Conservation (phyloP, 1,284 basidiomycete species). For the Malassezia obtusa region DNA sequence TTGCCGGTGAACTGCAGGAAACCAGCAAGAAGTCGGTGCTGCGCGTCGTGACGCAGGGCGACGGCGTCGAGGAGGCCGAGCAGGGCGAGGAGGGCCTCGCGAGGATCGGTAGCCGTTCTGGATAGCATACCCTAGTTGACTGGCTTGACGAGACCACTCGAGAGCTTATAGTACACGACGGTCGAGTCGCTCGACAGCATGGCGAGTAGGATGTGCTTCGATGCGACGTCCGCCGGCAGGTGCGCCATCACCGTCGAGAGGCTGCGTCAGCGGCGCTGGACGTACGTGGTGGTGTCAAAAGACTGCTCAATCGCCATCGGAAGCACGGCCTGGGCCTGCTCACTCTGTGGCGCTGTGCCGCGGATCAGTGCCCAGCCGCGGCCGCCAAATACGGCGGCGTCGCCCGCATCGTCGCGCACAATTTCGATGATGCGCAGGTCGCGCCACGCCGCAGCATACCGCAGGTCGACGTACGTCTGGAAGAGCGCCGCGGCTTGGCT, state of each 20-base stretch:
- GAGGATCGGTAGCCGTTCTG: slow-evolving; percentile 36
- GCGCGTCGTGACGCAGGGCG: slow-evolving; percentile 58
- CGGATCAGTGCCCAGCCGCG: slow-evolving; percentile 8
- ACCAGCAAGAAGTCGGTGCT: slow-evolving; percentile 96
- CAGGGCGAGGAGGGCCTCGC: slow-evolving; percentile 46
- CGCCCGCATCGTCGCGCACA: background rate
- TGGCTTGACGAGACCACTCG: slow-evolving; percentile 41
- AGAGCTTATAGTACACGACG: slow-evolving; percentile 41
- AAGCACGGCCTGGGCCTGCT: slow-evolving; percentile 5
- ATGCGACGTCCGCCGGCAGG: slow-evolving; percentile 14
- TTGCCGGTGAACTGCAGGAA: slow-evolving; percentile 94
- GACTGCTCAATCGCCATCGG: slow-evolving; percentile 13
- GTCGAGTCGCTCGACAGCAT: slow-evolving; percentile 40
- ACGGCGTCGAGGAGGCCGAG: slow-evolving; percentile 48
- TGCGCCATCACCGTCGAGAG: slow-evolving; percentile 21
- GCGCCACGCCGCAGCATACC: slow-evolving; percentile 34
- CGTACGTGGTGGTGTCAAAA: slow-evolving; percentile 6
- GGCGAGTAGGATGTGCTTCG: slow-evolving; percentile 30
- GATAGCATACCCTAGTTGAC: slow-evolving; percentile 30
- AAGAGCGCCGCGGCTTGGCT: slow-evolving; percentile 39
- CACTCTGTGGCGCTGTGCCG: slow-evolving; percentile 2
- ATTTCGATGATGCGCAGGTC: slow-evolving; percentile 21
- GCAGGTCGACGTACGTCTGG: slow-evolving; percentile 45
- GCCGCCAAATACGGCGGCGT: background rate
- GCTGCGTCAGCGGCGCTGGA: background rate